These are phyloP conservation scores for Aphanocladium album DNA, from an alignment of 2,329 filamentous ascomycete species.

Conservation along the genomic window DNA sequence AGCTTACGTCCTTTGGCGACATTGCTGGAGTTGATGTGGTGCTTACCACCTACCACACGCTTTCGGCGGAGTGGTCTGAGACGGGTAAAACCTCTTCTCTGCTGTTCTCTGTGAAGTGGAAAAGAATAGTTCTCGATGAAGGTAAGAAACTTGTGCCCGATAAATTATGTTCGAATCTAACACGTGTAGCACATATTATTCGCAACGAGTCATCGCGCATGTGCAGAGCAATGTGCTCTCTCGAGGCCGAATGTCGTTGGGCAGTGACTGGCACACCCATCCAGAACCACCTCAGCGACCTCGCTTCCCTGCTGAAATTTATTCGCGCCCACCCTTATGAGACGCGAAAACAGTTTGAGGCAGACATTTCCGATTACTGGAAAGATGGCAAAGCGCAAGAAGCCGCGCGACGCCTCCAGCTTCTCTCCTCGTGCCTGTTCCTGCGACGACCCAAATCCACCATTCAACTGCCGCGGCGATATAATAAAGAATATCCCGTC, in stretches of 20 bases:
- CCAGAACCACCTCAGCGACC: conserved; percentile 39
- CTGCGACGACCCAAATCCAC: conserved; percentile 35
- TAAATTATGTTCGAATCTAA: no score
- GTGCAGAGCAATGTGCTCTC: conserved; percentile 30
- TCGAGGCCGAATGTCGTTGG: conserved; percentile 36
- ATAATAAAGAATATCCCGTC: conserved; percentile 29
- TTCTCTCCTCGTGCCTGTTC: conserved; percentile 32
- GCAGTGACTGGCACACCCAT: conserved; percentile 44
- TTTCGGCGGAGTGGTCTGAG: conserved; percentile 30
- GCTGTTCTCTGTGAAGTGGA: conserved; percentile 13
- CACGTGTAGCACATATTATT: conserved; percentile 34
- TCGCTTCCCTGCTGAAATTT: conserved; percentile 37
- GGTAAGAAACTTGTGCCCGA: background rate
- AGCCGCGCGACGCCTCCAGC: conserved; percentile 35
- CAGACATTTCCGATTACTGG: conserved; percentile 34
- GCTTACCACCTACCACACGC: conserved; percentile 38
- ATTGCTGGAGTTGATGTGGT: conserved; percentile 21
- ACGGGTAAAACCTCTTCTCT: background rate
- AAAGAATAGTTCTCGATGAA: conserved; percentile 13
- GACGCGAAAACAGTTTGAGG: conserved; percentile 32
- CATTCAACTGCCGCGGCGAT: conserved; percentile 32
- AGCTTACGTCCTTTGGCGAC: background rate
- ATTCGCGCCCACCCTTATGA: conserved; percentile 36
- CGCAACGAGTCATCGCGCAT: conserved; percentile 30
- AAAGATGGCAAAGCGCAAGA: conserved; percentile 31